A percentile compares a stretch with the other conserved stretches of the same genome.
Conservation (phyloP, 495 filamentous ascomycete genomes). For the Lasiosphaeriaceae sp. region DNA sequence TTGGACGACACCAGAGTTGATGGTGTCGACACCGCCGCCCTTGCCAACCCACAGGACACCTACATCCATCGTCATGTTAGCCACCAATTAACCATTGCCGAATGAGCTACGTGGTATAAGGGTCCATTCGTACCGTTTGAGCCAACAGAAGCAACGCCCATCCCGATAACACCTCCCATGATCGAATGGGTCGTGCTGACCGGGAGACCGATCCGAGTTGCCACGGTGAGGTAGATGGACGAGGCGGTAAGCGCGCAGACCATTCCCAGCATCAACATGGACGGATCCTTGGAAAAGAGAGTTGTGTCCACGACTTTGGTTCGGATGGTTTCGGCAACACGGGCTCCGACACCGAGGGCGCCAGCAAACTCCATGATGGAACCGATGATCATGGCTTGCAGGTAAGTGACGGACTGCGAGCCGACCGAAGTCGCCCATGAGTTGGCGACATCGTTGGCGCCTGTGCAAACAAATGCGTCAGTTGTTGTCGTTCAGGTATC, state of each 20-base stretch:
- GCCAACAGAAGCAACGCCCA: slow-evolving; percentile 58
- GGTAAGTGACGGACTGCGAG: slow-evolving; percentile 59
- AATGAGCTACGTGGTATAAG: no score
- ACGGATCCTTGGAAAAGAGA: slow-evolving; percentile 48
- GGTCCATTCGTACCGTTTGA: slow-evolving; percentile 21
- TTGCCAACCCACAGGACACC: slow-evolving; percentile 55
- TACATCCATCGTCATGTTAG: background rate
- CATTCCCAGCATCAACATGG: slow-evolving; percentile 58
- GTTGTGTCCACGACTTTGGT: slow-evolving; percentile 56
- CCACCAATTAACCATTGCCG: no score
- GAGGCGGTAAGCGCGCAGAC: slow-evolving; percentile 60
- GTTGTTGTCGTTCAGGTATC: background rate
- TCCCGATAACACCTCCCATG: slow-evolving; percentile 58
- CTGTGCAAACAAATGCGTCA: slow-evolving; percentile 24
- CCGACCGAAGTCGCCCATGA: slow-evolving; percentile 68
- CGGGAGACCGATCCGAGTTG: slow-evolving; percentile 51
- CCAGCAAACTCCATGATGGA: slow-evolving; percentile 67
- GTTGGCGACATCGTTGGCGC: slow-evolving; percentile 73
- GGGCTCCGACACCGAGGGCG: slow-evolving; percentile 58
- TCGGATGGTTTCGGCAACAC: slow-evolving; percentile 63
- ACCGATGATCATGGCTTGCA: slow-evolving; percentile 63
- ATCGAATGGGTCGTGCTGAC: slow-evolving; percentile 65
- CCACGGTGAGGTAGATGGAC: slow-evolving; percentile 53
- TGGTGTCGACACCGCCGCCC: slow-evolving; percentile 41
- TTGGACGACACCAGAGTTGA: slow-evolving; percentile 43